Base-by-base conservation (phyloP, 257 asterid species). In the Fraxinus americana region DNA sequence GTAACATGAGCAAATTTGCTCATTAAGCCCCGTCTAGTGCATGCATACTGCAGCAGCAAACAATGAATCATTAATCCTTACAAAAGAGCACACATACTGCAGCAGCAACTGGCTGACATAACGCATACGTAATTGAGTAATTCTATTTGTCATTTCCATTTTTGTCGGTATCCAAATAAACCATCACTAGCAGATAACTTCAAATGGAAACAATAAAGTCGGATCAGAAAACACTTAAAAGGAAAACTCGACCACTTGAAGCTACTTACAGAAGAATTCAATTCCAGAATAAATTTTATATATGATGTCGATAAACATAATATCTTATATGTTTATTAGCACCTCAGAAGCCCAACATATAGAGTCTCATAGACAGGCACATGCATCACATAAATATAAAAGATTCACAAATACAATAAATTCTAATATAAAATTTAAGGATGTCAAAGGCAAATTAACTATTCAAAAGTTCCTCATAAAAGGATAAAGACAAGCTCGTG, bases 341-440 rank as follows among this genome's bases (percentile, higher is more conserved):
- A 61, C 13, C 1, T 25, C 32, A 25, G 4, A 27, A 39, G 72
- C 17, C 21, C 36, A 38, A 70, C 7, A 14, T n/a, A 41, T 43
- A 4, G 17, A 66, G 67, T 34, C 68, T n/a, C 17, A 12, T 27
- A 3, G 39, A 29, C n/a, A 66, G 45, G 43, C 57, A 43, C 45
- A 78, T 54, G 81, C 73, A 71, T 1, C 2, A 78, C 67, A 25
- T 73, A 21, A 79, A 43, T 12, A 10, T 11, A 2, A 43, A 10
- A 43, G 50, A 43, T 11, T 43, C 17, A 43, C 50, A 43, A 43
- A 43, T 43, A 43, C 4, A 10, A 43, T 43, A 43, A 43, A 43
- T 12, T 43, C 50, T 43, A 43, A 11, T 36, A 36, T 6, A 6
- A 36, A 36, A 34, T 34, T 34, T 36, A 36, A 7, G 9, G 9